Base-by-base conservation (phyloP, 805 yeast species). In the Metschnikowia aberdeeniae region DNA sequence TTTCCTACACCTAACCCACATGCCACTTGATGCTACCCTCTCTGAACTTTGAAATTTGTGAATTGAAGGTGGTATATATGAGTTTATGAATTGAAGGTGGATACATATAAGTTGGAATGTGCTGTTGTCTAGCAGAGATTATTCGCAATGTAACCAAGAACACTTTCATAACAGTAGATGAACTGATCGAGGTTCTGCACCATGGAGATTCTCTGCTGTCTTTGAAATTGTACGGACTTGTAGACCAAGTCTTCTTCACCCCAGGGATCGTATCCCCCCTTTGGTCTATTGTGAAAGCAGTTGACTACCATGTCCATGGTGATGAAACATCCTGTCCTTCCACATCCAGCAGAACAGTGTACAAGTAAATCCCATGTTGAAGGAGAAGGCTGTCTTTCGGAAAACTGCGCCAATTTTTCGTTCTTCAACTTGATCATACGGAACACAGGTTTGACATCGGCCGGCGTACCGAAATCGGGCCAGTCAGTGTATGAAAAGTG, bases 141-240 rank as follows among this genome's bases (percentile, higher is more conserved):
- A 31, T 42, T 41, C 31, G 50, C 51, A 29, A 54, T 39, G 34
- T 54, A 54, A 19, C 43, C 45, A 32, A 52, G 39, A 19, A 54
- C 44, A 47, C 56, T 69, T 50, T 88, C 93, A 62, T 88, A 87
- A 61, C 92, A 83, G 50, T 82, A 73, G 19, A 84, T 70, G 54
- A 77, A 86, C 63, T 87, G 96, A 47, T 84, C 80, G 47, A 86
- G 72, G 56, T 81, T 84, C 60, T 87, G 95, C 11, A 88, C 95
- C 93, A 87, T 87, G 5, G 89, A 81, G 22, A 87, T 72, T 52
- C 96, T 66, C 62, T 86, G 93, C 49, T 78, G 76, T 53, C 96
- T 72, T 56, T 87, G 80, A 42, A 72, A 75, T 53, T 82, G 79
- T 10, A 87, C 83, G 3, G 80, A 76, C 52, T 80, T 75, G 54